These are phyloP conservation scores for Chalciporus sphaerocephalus DNA, from an alignment of 768 basidiomycete genomes.

Conservation along the genomic window DNA sequence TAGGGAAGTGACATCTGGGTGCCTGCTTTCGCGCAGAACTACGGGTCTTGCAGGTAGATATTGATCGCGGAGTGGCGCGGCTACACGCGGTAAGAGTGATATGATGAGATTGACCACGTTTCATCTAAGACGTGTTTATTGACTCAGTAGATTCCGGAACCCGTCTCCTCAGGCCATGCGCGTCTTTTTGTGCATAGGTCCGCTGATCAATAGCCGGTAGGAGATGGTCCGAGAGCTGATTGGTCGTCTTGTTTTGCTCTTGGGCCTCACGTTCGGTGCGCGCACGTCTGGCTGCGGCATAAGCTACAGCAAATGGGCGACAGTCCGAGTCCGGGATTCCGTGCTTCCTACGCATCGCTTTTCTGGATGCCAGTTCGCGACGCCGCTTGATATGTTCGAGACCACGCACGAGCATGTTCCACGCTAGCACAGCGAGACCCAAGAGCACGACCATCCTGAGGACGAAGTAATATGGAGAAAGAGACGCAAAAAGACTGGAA, in stretches of 20 bases:
- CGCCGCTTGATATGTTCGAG: conserved; percentile 50
- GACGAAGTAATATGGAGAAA: conserved; percentile 35
- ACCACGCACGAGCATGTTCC: conserved; percentile 32
- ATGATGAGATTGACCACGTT: conserved; percentile 23
- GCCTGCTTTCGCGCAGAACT: conserved; percentile 15
- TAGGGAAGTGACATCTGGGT: conserved; percentile 15
- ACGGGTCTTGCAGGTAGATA: conserved; percentile 17
- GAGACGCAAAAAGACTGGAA: conserved; percentile 24
- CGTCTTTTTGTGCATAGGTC: conserved; percentile 33
- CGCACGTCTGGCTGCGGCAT: conserved; percentile 60
- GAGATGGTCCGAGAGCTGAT: conserved; percentile 24
- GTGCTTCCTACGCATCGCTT: conserved; percentile 68
- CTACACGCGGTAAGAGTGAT: conserved; percentile 26
- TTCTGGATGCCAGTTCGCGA: conserved; percentile 60
- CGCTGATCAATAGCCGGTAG: conserved; percentile 23
- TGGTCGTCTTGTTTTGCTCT: conserved; percentile 32
- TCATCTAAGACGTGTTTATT: conserved; percentile 19
- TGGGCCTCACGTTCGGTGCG: conserved; percentile 51
- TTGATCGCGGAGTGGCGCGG: conserved; percentile 15
- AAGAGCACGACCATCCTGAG: conserved; percentile 38
- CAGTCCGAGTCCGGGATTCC: conserved; percentile 83
- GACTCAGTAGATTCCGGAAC: conserved; percentile 46
- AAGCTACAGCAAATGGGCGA: conserved; percentile 85
- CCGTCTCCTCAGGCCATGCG: conserved; percentile 38
- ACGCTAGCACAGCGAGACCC: conserved; percentile 33